These are phyloP conservation scores for Barnettozyma sucrosica DNA, from an alignment of 805 yeast genomes.

Conservation along the genomic window DNA sequence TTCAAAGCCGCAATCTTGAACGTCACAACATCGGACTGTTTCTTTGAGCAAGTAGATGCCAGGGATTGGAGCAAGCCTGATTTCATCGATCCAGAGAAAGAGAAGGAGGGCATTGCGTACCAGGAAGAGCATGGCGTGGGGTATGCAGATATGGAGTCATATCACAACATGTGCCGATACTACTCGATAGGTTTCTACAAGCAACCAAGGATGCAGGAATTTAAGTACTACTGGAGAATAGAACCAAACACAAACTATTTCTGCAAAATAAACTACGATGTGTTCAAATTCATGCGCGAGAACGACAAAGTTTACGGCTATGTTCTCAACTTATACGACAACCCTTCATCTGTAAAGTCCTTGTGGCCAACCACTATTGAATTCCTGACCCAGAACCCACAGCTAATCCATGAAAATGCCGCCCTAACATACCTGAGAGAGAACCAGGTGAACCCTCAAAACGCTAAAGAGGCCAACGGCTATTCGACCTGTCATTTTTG, in stretches of 20 bases:
- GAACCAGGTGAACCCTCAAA: constrained; percentile 45
- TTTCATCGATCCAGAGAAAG: constrained; percentile 42
- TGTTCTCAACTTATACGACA: constrained; percentile 62
- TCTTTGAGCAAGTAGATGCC: constrained; percentile 40
- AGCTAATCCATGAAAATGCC: constrained; percentile 52
- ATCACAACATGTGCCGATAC: constrained; percentile 83
- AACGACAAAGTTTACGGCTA: constrained; percentile 71
- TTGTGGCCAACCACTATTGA: constrained; percentile 68
- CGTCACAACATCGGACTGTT: constrained; percentile 36
- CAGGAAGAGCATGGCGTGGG: constrained; percentile 42
- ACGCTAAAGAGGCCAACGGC: constrained; percentile 36
- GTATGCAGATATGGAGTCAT: constrained; percentile 56
- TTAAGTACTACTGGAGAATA: constrained; percentile 72
- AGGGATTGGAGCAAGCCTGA: constrained; percentile 57
- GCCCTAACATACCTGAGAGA: constrained; percentile 60
- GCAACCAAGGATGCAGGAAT: constrained; percentile 55
- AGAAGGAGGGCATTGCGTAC: constrained; percentile 35
- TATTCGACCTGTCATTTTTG: constrained; percentile 76
- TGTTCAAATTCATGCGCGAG: constrained; percentile 65
- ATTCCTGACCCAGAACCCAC: constrained; percentile 50
- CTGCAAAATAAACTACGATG: constrained; percentile 69
- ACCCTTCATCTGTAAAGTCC: constrained; percentile 53
- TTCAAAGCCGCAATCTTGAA: constrained; percentile 44
- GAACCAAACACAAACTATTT: constrained; percentile 70
- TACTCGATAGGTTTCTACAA: constrained; percentile 61